Base-by-base conservation (phyloP, 83 land plant species). In the Thuja plicata region DNA sequence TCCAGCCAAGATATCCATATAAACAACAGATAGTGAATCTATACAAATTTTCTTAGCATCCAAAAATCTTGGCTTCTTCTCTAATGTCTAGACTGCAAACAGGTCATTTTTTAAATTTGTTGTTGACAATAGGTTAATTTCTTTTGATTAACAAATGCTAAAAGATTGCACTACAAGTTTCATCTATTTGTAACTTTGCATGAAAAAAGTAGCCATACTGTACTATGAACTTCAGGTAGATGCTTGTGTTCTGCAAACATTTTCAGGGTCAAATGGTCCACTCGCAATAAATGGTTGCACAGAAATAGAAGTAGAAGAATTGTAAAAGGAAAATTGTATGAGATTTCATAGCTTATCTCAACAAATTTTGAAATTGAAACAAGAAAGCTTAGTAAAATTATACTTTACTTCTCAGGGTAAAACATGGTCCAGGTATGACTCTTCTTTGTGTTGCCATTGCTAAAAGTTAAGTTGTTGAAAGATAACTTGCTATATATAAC, bases 231-330 rank as follows among this genome's bases (percentile, higher is more conserved):
- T 81, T 71, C 91, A 30, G 94, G 88, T 15, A 80, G 78, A 62
- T 88, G 32, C 66, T 93, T 85, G 89, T 93, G 90, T 41, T 98
- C 99, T 83, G 95, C 60, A 38, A 93, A 93, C 27, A 93, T 92
- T 92, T 93, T 98, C 97, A 99, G 97, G 86, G 89, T 87, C 40
- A 98, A 86, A 12, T 96, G 92, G 92, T 97, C 97, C 89, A 93
- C 92, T 30, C 99, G 93, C 74, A 95, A 93, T 32, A 97, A 55
- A 87, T 89, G 97, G 83, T 99, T 97, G 94, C 62, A 89, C 10
- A 37, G 60, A 89, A 48, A 87, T 38, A 73, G 2, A 50, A 88
- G 38, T n/a, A 81, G 6, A 5, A 82, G 46, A 46, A 50, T 19
- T 78, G 2, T 17, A 30, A 6, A 57, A 62, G 30, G 45, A 66